A percentile compares a stretch with the other conserved stretches of the same genome.
Conservation (phyloP, 2,329 filamentous ascomycete species). For the Dactylellina haptotyla region DNA sequence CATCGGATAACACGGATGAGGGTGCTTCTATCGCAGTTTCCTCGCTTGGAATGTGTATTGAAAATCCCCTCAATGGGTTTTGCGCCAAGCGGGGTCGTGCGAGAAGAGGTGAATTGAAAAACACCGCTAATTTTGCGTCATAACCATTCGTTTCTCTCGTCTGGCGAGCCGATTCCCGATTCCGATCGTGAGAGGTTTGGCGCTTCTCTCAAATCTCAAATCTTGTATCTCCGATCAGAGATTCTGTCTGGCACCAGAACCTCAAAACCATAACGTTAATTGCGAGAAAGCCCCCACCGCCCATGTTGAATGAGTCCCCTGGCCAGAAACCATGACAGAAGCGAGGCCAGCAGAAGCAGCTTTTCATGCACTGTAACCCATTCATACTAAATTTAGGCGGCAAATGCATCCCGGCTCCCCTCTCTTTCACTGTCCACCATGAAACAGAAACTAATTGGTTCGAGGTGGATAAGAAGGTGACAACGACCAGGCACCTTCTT, state of each 20-base stretch:
- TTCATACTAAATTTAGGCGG: constrained; percentile 48
- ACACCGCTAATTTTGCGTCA: too few relatives aligned
- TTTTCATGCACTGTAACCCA: constrained; percentile 34
- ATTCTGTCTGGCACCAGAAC: not conserved
- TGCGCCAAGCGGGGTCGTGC: not conserved
- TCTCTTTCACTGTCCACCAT: constrained; percentile 2
- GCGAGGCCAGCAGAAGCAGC: too few relatives aligned
- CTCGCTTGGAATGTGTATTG: not conserved
- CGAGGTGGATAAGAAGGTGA: not conserved
- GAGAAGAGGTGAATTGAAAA: too few relatives aligned
- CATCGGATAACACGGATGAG: constrained; percentile 45
- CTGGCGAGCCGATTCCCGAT: too few relatives aligned
- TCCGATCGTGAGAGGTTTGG: too few relatives aligned
- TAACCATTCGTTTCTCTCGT: too few relatives aligned
- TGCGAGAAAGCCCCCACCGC: constrained; percentile 18
- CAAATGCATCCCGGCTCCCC: constrained; percentile 14
- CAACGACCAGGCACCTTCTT: not conserved
- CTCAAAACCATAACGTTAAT: constrained; percentile 33
- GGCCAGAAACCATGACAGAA: too few relatives aligned
- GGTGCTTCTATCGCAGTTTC: not conserved
- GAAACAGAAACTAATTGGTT: constrained; percentile 13
- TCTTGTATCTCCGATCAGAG: too few relatives aligned
- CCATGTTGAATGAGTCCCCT: not conserved
- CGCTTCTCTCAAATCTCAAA: too few relatives aligned
- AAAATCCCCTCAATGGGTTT: too few relatives aligned